A percentile compares a stretch with the other conserved stretches of the same genome.
Evolutionary conservation across 805 yeast species (phyloP).

Genomic region (Pichia kluyveri): DNA sequence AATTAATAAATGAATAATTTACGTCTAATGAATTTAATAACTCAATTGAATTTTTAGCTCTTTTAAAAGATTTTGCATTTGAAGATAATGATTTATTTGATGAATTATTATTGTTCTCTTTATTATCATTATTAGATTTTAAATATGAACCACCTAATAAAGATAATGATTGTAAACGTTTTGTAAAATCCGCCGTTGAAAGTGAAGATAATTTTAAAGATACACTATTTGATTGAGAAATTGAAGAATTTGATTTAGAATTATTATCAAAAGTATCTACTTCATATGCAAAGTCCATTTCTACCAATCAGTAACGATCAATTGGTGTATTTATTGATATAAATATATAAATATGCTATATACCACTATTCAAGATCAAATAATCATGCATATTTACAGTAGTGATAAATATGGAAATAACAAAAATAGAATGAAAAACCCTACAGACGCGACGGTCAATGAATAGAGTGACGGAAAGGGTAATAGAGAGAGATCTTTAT

Average conservation of each 20-base stretch:
- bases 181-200: conserved; percentile 26
- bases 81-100: background rate
- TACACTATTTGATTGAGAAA: conserved; percentile 16
- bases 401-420: no score
- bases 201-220: conserved; percentile 30
- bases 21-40: conserved; percentile 5
- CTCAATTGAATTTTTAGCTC: conserved; percentile 8
- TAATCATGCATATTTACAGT: no score
- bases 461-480: no score
- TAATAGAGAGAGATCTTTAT: no score
- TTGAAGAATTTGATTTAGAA: background rate
- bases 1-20: background rate
- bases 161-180: conserved; percentile 16
- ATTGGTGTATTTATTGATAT: no score
- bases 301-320: no score
- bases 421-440: no score
- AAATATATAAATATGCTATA: no score
- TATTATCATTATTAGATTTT: background rate
- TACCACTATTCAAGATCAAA: no score
- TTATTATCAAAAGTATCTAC: conserved; percentile 9
- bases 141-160: conserved; percentile 1
- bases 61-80: conserved; percentile 4
- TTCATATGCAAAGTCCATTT: conserved; percentile 25
- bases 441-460: no score
- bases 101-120: background rate